A percentile compares a stretch with the other conserved stretches of the same genome.
phyloP scores from a whole-genome alignment of 345 rosid species.

The Gossypium anomalum region DNA sequence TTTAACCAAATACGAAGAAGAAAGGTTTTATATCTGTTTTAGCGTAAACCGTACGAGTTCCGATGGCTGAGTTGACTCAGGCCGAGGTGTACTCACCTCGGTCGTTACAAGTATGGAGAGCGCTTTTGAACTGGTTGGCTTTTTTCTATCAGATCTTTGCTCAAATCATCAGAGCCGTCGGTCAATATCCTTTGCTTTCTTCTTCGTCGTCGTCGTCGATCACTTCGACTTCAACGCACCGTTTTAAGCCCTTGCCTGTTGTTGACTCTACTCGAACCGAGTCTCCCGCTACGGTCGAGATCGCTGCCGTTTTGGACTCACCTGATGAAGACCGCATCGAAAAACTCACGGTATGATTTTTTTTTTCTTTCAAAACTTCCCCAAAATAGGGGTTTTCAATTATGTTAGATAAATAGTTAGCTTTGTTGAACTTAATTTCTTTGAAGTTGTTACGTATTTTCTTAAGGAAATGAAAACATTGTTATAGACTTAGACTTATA shows the following conservation, averaged over 20 bases:
- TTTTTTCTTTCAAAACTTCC: background rate
- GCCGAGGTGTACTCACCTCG: constrained; percentile 69
- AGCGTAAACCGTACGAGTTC: background rate
- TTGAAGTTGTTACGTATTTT: too few species aligned
- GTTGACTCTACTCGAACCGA: constrained; percentile 62
- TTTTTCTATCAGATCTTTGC: constrained; percentile 84
- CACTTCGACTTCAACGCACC: constrained; percentile 36
- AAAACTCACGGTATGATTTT: constrained; percentile 55
- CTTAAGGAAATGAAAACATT: too few species aligned
- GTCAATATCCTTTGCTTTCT: constrained; percentile 64
- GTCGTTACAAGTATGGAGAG: constrained; percentile 57
- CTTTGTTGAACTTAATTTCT: background rate
- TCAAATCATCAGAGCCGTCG: constrained; percentile 60
- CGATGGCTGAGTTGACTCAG: constrained; percentile 93
- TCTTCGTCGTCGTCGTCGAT: constrained; percentile 27
- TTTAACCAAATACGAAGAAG: background rate
- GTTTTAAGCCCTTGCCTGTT: constrained; percentile 72
- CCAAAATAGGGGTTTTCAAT: background rate
- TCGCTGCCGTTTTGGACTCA: constrained; percentile 33
- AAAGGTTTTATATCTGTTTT: background rate
- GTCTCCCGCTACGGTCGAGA: constrained; percentile 43
- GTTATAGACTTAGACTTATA: too few species aligned
- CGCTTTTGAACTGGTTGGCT: constrained; percentile 68
- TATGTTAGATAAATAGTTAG: background rate
- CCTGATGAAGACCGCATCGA: constrained; percentile 13